Evolutionary conservation across 257 asterid genomes (phyloP).

Genomic region (Plantago ovata): DNA sequence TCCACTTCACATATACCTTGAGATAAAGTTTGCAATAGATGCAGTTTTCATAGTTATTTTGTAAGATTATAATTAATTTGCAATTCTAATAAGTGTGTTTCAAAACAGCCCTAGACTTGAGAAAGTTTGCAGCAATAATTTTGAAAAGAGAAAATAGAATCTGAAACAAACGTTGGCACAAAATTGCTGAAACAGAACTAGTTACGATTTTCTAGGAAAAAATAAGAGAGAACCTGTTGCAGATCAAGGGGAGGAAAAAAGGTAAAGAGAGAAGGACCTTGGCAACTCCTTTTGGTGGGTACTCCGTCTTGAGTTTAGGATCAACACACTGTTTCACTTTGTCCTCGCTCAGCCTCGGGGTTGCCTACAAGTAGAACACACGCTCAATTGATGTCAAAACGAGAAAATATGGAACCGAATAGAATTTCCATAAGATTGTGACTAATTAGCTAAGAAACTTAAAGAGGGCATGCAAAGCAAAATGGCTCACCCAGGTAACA

Average conservation of each 20-base stretch:
- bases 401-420: neutral
- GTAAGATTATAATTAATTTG: too few relatives aligned
- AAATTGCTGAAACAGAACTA: too few relatives aligned
- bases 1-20: too few relatives aligned
- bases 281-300: slow-evolving; percentile 86
- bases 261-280: slow-evolving; percentile 46
- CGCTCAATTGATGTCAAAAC: neutral
- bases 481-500: slow-evolving; percentile 75
- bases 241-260: neutral
- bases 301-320: slow-evolving; percentile 73
- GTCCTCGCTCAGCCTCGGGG: slow-evolving; percentile 89
- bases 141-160: too few relatives aligned
- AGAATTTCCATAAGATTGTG: neutral
- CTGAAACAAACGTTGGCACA: too few relatives aligned
- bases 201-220: too few relatives aligned
- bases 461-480: slow-evolving; percentile 2
- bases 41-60: too few relatives aligned
- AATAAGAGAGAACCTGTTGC: too few relatives aligned
- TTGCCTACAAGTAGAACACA: slow-evolving; percentile 47
- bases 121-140: too few relatives aligned
- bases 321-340: slow-evolving; percentile 88
- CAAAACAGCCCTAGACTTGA: too few relatives aligned
- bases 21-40: too few relatives aligned
- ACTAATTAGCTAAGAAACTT: neutral
- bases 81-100: too few relatives aligned